phyloP scores from a whole-genome alignment of 2,329 filamentous ascomycete species.

The Aureobasidium subglaciale region DNA sequence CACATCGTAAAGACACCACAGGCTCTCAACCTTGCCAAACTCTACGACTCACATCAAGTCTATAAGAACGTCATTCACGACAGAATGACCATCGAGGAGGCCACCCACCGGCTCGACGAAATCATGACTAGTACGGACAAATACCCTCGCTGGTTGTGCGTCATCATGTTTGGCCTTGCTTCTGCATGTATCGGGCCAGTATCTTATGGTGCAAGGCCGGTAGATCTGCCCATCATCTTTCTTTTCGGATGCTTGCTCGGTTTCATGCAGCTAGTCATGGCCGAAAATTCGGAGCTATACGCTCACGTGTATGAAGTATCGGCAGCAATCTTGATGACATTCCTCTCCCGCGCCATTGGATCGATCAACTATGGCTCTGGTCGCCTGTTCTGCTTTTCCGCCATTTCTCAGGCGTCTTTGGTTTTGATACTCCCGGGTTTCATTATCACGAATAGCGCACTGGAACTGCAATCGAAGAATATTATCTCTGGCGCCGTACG shows the following conservation, averaged over 20 bases:
- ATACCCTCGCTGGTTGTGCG: slow-evolving; percentile 37
- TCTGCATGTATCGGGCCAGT: slow-evolving; percentile 67
- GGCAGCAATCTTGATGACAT: slow-evolving; percentile 36
- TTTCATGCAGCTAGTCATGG: slow-evolving; percentile 61
- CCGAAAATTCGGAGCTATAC: slow-evolving; percentile 63
- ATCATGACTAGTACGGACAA: slow-evolving; percentile 51
- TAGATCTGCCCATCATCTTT: slow-evolving; percentile 69
- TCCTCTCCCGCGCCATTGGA: slow-evolving; percentile 34
- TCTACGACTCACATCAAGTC: slow-evolving; percentile 64
- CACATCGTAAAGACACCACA: slow-evolving; percentile 59
- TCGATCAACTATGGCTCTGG: slow-evolving; percentile 30
- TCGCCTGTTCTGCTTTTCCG: slow-evolving; percentile 37
- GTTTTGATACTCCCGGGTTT: slow-evolving; percentile 38
- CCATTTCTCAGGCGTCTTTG: slow-evolving; percentile 36
- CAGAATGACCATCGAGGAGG: slow-evolving; percentile 60
- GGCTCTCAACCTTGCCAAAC: slow-evolving; percentile 61
- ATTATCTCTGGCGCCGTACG: slow-evolving; percentile 37
- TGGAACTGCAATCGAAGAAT: slow-evolving; percentile 36
- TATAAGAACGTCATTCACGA: slow-evolving; percentile 72
- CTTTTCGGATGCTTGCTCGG: slow-evolving; percentile 65
- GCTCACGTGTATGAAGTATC: slow-evolving; percentile 37
- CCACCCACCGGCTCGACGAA: slow-evolving; percentile 51
- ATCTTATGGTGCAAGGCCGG: slow-evolving; percentile 63
- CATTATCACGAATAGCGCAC: slow-evolving; percentile 33
- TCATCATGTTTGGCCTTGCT: slow-evolving; percentile 64